A percentile compares a stretch with the other conserved stretches of the same genome.
These are phyloP conservation scores for Wallacemonas rigidus DNA, from an alignment of 208 protist species.

Conservation along the genomic window DNA sequence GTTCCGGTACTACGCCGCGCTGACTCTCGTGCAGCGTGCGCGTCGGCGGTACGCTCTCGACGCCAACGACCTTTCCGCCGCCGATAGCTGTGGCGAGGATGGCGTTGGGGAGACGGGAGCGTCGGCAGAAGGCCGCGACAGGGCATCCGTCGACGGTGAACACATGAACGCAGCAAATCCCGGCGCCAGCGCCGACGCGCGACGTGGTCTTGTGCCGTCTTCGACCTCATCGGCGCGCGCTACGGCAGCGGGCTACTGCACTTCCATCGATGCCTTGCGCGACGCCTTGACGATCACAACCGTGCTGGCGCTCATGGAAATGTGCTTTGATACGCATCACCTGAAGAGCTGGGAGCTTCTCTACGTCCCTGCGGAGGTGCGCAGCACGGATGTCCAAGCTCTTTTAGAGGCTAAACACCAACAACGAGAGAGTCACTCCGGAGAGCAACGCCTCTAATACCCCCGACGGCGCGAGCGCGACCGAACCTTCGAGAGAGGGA, in stretches of 20 bases:
- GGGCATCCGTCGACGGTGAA: too few species aligned
- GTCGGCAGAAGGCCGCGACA: too few species aligned
- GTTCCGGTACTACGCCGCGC: conserved; percentile 66
- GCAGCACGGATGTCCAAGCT: conserved; percentile 48
- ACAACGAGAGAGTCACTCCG: not conserved
- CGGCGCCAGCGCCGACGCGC: too few species aligned
- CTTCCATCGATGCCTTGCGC: conserved; percentile 11
- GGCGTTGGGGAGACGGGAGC: not conserved
- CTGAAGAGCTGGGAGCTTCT: conserved; percentile 69
- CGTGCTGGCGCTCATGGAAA: conserved; percentile 61
- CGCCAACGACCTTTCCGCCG: not conserved
- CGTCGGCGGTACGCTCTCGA: conserved; percentile 22
- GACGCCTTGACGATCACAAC: conserved; percentile 44
- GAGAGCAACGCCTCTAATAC: not conserved
- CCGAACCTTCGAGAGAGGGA: too few species aligned
- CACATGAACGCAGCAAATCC: too few species aligned
- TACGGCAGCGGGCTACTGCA: not conserved
- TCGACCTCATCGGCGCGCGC: too few species aligned
- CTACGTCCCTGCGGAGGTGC: conserved; percentile 78
- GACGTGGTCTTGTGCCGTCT: not conserved
- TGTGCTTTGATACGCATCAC: conserved; percentile 65
- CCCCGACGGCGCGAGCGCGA: too few species aligned
- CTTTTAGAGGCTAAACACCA: conserved; percentile 29
- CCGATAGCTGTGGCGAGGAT: not conserved
- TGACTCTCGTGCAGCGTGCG: conserved; percentile 71